Conservation (phyloP, 2,329 filamentous ascomycete species). For the Exophiala lecanii-corni region DNA sequence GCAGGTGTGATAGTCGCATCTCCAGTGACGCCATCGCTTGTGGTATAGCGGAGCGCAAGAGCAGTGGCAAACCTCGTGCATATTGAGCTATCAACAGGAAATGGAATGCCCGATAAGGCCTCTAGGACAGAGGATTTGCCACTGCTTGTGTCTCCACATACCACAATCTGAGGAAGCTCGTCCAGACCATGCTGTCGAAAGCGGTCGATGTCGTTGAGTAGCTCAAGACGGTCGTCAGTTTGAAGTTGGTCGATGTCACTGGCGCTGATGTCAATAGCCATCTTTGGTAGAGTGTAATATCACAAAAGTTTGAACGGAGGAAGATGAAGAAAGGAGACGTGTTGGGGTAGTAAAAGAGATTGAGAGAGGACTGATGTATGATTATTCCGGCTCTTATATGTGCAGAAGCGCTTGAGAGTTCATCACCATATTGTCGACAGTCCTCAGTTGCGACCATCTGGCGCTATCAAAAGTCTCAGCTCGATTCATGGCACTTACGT, state of each 20-base stretch:
- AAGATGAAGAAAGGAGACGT: no score
- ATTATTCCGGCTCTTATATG: no score
- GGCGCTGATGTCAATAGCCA: conserved; percentile 16
- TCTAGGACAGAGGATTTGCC: conserved; percentile 59
- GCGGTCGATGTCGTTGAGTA: conserved; percentile 55
- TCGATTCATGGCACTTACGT: no score
- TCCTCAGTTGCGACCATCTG: no score
- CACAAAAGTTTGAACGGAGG: no score
- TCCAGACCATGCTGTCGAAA: conserved; percentile 48
- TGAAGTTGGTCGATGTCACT: conserved; percentile 12
- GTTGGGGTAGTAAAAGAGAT: no score
- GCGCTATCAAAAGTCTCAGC: no score
- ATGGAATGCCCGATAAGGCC: conserved; percentile 58
- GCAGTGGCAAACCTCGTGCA: conserved; percentile 61
- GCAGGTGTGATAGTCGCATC: conserved; percentile 27
- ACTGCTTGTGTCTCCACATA: conserved; percentile 60
- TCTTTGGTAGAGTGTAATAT: no score
- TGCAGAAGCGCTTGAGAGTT: no score
- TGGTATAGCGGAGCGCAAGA: conserved; percentile 46
- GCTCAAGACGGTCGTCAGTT: conserved; percentile 48
- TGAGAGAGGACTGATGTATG: no score
- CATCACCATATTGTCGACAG: no score
- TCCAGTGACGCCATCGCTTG: conserved; percentile 18
- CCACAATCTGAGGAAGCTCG: conserved; percentile 56
- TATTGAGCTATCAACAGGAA: conserved; percentile 56